phyloP scores from a whole-genome alignment of 2,329 filamentous ascomycete species.

The Aspergillus sp. region DNA sequence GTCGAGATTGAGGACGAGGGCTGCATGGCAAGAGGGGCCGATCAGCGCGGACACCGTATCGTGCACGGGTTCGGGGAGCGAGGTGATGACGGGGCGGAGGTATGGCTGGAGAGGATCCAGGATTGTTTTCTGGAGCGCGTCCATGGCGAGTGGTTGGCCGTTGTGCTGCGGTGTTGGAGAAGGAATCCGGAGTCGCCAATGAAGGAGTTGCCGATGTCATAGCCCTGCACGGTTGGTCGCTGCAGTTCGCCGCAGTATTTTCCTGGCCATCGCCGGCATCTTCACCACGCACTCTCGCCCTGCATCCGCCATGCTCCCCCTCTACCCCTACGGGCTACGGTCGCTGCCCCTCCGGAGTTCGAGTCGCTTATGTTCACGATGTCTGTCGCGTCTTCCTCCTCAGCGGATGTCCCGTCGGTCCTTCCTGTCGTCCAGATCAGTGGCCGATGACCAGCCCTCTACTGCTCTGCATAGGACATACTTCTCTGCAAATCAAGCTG shows the following conservation, averaged over 20 bases:
- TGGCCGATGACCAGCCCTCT: slow-evolving; percentile 18
- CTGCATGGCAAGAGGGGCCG: slow-evolving; percentile 74
- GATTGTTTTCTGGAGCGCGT: slow-evolving; percentile 31
- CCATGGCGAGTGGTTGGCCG: slow-evolving; percentile 22
- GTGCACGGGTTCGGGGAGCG: slow-evolving; percentile 64
- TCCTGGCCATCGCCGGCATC: not conserved
- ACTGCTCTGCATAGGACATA: slow-evolving; percentile 27
- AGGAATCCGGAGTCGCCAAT: not conserved
- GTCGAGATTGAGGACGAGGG: slow-evolving; percentile 77
- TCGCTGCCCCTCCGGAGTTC: no score
- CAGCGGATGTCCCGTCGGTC: no score
- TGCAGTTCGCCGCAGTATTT: slow-evolving; percentile 20
- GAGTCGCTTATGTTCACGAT: no score
- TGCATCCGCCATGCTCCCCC: slow-evolving; percentile 26
- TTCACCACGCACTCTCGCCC: not conserved
- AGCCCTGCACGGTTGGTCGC: slow-evolving; percentile 20
- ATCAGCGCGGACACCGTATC: slow-evolving; percentile 70
- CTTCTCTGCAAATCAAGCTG: slow-evolving; percentile 28
- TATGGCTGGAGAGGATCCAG: slow-evolving; percentile 36
- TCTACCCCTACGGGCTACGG: no score
- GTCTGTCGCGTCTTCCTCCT: no score
- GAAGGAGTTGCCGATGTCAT: not conserved
- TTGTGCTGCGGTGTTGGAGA: not conserved
- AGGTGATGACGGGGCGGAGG: slow-evolving; percentile 60
- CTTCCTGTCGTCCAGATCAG: slow-evolving; percentile 22